Percentiles rank a stretch among this genome's conserved stretches.
Conservation (phyloP, 2,329 filamentous ascomycete species). For the Penicillium palitans region DNA sequence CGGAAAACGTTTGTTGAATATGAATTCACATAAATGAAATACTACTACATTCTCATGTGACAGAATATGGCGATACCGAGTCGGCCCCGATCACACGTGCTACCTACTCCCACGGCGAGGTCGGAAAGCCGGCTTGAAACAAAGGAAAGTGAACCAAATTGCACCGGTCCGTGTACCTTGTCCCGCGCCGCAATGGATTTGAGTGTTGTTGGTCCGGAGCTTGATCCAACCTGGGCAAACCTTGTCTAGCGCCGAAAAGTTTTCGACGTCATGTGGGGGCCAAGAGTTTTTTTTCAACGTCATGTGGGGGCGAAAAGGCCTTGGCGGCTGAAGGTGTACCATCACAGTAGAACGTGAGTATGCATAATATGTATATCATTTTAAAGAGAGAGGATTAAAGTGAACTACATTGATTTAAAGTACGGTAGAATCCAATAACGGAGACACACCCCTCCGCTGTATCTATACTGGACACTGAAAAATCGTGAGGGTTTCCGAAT, state of each 20-base stretch:
- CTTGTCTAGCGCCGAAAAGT: neutral
- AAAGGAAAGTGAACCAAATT: neutral
- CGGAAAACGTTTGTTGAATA: neutral
- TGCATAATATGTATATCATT: neutral
- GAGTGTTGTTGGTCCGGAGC: slow-evolving; percentile 16
- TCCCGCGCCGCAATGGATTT: neutral
- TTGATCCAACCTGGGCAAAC: neutral
- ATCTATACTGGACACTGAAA: neutral
- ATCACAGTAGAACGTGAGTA: neutral
- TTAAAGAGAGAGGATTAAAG: neutral
- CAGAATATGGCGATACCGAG: neutral
- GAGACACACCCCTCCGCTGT: neutral
- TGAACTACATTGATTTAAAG: too few species aligned
- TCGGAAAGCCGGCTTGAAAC: slow-evolving; percentile 1
- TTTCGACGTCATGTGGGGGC: neutral
- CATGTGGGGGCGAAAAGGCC: neutral
- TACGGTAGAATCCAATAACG: neutral
- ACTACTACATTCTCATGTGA: neutral
- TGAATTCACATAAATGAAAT: neutral
- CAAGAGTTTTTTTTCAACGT: neutral
- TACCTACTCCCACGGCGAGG: neutral
- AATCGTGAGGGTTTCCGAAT: neutral
- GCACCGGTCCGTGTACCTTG: slow-evolving; percentile 3
- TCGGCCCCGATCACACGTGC: neutral
- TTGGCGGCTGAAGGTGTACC: neutral